These are phyloP conservation scores for Ceriops decandra DNA, from an alignment of 345 rosid species.

Conservation along the genomic window DNA sequence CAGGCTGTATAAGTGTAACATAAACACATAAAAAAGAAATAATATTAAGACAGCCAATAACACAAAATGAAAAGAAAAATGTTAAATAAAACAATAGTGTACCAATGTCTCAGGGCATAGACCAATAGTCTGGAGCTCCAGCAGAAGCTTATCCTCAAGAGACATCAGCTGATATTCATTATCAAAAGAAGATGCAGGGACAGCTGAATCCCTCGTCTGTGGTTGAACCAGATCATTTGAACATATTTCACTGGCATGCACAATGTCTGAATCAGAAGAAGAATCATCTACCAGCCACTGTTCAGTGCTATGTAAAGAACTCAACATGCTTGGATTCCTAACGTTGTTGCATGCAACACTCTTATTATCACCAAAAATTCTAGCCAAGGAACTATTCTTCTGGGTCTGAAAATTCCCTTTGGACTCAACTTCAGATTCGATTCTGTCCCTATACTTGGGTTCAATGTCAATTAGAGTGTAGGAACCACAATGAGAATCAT, in stretches of 20 bases:
- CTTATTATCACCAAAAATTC: constrained; percentile 57
- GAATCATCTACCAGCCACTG: constrained; percentile 76
- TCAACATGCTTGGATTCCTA: constrained; percentile 58
- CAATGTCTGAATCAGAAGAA: constrained; percentile 55
- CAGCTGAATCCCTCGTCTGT: constrained; percentile 48
- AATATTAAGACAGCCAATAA: background rate
- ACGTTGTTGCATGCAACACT: constrained; percentile 58
- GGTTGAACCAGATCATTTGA: constrained; percentile 49
- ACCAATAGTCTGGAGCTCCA: constrained; percentile 89
- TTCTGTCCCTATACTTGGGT: constrained; percentile 73
- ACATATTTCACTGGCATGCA: constrained; percentile 58
- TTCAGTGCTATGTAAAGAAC: constrained; percentile 67
- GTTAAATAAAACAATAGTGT: constrained; percentile 13
- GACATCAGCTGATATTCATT: constrained; percentile 65
- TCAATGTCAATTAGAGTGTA: constrained; percentile 84
- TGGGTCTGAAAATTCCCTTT: constrained; percentile 60
- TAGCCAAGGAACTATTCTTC: constrained; percentile 56
- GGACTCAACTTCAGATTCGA: constrained; percentile 95
- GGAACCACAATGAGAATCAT: constrained; percentile 96
- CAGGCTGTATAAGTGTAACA: constrained; percentile 59
- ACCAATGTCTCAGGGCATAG: constrained; percentile 81
- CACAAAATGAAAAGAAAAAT: background rate
- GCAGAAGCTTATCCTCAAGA: constrained; percentile 70
- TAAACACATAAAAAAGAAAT: background rate
- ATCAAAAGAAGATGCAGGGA: constrained; percentile 46